Base-by-base conservation (phyloP, 495 filamentous ascomycete species). In the Trichoderma parareesei region DNA sequence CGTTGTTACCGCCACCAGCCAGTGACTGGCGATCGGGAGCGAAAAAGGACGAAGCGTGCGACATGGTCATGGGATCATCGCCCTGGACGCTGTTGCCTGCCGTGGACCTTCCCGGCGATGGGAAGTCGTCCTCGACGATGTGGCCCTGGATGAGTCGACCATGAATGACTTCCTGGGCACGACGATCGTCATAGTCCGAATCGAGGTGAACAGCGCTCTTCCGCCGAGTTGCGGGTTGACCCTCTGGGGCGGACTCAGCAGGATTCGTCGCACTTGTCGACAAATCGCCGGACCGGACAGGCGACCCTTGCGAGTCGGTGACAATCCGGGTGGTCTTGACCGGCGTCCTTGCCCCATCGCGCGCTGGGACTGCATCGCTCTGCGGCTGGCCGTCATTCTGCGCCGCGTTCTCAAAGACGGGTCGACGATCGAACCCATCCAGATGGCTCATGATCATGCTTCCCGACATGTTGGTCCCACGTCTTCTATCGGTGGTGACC, bases 91-190 rank as follows among this genome's bases (percentile, higher is more conserved):
- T 87, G 55, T 60, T 73, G 65, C 75, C 77, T 16, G 76, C 76
- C 5, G 85, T 84, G 9, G 92, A 95, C 41, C 61, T 16, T 33
- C 83, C 76, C 14, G 89, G 86, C 9, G 89, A 91, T n/a, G 87
- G 88, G 70, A 91, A 91, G 72, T 96, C 88, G 75, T 98, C 94
- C 62, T 96, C 88, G 14, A 98, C 95, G 70, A 98, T 89, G 71
- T 98, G 94, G 18, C 94, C 94, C 67, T 97, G 93, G n/a, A 97
- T 84, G 42, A 98, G 80, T 41, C 94, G 86, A 41, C 91, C 95
- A 48, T 92, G 93, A 53, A 92, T 93, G 46, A 98, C 92, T 73
- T 98, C 91, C 48, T 86, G 84, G 37, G 91, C 93, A 55, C 91
- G 87, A 73, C 90, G 84, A 73, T 98, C 94, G 16, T 87, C 91